Percentiles rank a stretch among this genome's conserved stretches.
Conservation (phyloP, 176 grass and related monocot genomes). For the Echinochloa phyllopogon region DNA sequence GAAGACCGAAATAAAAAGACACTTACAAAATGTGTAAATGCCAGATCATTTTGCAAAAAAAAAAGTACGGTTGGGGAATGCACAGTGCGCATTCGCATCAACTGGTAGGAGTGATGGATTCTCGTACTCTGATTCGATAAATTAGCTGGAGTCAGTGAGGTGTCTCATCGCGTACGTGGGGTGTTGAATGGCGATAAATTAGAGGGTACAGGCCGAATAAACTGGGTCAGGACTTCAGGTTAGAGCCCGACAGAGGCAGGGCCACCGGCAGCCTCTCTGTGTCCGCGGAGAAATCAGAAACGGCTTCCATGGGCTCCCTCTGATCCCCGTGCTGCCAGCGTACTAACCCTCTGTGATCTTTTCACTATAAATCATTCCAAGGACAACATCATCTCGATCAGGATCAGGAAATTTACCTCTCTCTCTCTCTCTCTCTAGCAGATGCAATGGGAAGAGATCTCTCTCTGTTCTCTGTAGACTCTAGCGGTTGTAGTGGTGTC, state of each 20-base stretch:
- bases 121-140: slow-evolving; percentile 29
- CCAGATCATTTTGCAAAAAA: not conserved
- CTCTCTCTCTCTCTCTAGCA: not conserved
- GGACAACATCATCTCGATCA: not conserved
- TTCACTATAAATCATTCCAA: not conserved
- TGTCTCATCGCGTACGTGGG: not conserved
- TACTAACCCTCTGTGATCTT: not conserved
- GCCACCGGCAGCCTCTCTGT: slow-evolving; percentile 7
- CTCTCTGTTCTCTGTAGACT: not conserved
- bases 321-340: not conserved
- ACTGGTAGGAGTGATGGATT: not conserved
- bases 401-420: not conserved
- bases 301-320: not conserved
- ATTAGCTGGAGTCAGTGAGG: not conserved
- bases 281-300: not conserved
- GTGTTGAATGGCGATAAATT: slow-evolving; percentile 26
- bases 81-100: not conserved
- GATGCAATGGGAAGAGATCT: not conserved
- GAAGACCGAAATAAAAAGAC: not conserved
- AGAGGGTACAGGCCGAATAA: not conserved
- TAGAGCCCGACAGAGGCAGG: not conserved
- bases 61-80: not conserved
- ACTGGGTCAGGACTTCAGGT: not conserved
- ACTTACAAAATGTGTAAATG: not conserved
- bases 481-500: not conserved